Base-by-base conservation (phyloP, 352 stramenopile genomes). In the Elongisporangium senticosum region DNA sequence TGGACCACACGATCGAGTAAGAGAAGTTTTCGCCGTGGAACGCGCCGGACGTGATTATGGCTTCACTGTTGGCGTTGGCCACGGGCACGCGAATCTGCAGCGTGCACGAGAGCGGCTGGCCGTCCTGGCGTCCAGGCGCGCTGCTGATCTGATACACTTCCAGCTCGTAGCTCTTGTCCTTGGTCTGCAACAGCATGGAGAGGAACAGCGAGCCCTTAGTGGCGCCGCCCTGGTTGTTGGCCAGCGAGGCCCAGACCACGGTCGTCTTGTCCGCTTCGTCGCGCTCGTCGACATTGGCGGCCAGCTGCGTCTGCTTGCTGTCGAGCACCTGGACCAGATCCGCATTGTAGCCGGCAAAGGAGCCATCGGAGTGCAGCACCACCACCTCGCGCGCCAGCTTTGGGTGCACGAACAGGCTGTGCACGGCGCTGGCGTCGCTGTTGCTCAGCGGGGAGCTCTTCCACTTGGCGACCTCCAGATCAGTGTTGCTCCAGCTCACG, bases 11-110 rank as follows among this genome's bases (percentile, higher is more conserved):
- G 19, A 90, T 65, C 53, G 83, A 90, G 69, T 79, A 89, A 47
- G 79, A 77, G 52, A 88, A 80, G 11, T 70, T 87, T 49, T 87
- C 74, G n/a, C 74, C 76, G 65, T 90, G 78, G 68, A 90, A 92
- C 22, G 78, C 72, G 24, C 74, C 81, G 0, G 78, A 74, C 21
- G 65, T 67, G 17, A 81, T 56, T 4, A 63, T 68, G 0, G 70
- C 62, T 26, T 28, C 55, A 20, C 53, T 71, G 8, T 55, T 23
- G 2, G 22, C 20, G 17, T 22, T 39, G 2, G 55, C 53, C 17
- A 83, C 58, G n/a, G 65, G 26, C 51, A 71, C 67, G 51, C 78
- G 72, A 33, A 71, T 60, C 5, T 73, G 47, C 7, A 80, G 68
- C 40, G 71, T 63, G 24, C 65, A 66, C 5, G 61, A 61, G 4